These are phyloP conservation scores for Amylocarpus encephaloides DNA, from an alignment of 2,329 filamentous ascomycete species.

Conservation along the genomic window DNA sequence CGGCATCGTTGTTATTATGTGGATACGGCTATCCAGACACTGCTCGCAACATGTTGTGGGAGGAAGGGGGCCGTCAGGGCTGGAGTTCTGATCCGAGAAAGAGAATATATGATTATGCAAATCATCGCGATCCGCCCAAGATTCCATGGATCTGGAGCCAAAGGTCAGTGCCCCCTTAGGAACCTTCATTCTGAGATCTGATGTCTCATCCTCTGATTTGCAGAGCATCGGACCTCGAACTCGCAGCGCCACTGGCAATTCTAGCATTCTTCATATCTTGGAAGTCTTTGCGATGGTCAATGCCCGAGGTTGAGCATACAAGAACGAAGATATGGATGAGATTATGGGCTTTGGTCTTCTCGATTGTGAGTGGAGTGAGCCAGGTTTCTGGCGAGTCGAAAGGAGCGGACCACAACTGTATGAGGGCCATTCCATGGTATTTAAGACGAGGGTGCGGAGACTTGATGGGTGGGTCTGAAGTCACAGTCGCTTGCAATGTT, in stretches of 20 bases:
- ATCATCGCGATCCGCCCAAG: background rate
- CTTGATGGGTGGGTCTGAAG: background rate
- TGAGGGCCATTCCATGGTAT: background rate
- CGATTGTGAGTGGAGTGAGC: background rate
- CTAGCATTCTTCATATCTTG: background rate
- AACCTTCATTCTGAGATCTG: background rate
- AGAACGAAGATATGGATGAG: background rate
- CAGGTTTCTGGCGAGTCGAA: background rate
- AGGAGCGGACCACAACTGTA: background rate
- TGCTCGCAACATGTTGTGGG: background rate
- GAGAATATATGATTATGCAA: background rate
- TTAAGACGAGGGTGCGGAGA: background rate
- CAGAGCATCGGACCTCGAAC: background rate
- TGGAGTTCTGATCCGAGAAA: background rate
- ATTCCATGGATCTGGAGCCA: background rate
- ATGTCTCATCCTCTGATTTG: background rate
- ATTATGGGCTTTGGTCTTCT: background rate
- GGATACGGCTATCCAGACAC: background rate
- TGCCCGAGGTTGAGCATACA: background rate
- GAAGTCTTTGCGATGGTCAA: background rate
- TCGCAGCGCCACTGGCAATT: background rate
- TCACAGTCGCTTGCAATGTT: background rate
- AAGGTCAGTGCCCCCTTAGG: background rate
- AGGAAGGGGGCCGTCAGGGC: background rate
- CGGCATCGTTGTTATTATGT: no score